These are phyloP conservation scores for Botrytis elliptica DNA, from an alignment of 2,329 filamentous ascomycete genomes.

Conservation along the genomic window DNA sequence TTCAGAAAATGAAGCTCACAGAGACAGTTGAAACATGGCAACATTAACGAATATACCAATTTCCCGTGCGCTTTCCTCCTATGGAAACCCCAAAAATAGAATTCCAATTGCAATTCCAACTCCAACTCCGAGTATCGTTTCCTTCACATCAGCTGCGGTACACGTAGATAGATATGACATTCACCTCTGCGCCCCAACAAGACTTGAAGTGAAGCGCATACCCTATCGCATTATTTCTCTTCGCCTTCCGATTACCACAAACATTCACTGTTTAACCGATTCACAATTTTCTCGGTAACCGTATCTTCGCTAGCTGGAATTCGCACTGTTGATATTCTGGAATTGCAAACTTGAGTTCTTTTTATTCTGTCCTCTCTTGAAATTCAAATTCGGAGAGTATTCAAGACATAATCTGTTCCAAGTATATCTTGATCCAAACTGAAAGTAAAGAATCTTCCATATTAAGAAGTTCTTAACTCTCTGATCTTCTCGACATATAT, in stretches of 20 bases:
- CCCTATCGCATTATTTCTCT: background rate
- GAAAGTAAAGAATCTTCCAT: background rate
- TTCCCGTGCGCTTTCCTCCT: background rate
- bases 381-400: background rate
- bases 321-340: background rate
- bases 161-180: background rate
- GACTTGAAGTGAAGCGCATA: background rate
- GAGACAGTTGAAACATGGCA: accelerated
- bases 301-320: background rate
- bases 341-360: background rate
- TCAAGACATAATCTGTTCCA: background rate
- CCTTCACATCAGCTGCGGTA: no score
- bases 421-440: background rate
- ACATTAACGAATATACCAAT: background rate
- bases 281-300: background rate
- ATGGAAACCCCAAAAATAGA: background rate
- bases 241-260: background rate
- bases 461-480: background rate
- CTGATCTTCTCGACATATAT: background rate
- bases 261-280: background rate
- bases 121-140: background rate
- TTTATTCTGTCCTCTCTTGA: background rate
- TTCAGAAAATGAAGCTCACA: background rate
- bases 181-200: no score
- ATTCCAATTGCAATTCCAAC: background rate